Conservation (phyloP, 176 grass and related monocot genomes). For the Stipa capillata region DNA sequence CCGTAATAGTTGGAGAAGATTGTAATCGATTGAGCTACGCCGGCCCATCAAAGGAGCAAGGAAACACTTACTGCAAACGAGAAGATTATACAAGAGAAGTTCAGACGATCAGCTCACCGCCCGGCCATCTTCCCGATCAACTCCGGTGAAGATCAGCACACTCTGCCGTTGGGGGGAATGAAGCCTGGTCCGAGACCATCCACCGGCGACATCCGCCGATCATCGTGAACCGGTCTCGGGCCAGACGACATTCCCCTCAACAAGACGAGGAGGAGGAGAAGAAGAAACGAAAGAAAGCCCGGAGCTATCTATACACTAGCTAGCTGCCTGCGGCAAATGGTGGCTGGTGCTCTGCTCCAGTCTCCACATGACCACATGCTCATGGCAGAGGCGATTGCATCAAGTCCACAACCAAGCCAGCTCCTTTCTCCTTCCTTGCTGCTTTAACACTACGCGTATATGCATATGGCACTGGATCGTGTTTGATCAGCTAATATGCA, state of each 20-base stretch:
- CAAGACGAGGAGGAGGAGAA: too few relatives aligned
- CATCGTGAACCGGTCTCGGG: constrained; percentile 44
- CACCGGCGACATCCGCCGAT: background rate
- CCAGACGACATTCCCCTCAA: constrained; percentile 88
- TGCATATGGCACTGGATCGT: too few relatives aligned
- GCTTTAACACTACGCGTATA: constrained; percentile 28
- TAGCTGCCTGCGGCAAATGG: too few relatives aligned
- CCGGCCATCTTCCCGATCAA: background rate
- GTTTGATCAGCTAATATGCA: too few relatives aligned
- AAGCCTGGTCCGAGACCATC: constrained; percentile 87
- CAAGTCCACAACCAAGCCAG: constrained; percentile 6
- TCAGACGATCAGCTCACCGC: too few relatives aligned
- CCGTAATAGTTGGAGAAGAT: too few relatives aligned
- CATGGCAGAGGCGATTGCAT: background rate
- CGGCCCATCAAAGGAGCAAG: background rate
- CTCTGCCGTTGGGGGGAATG: constrained; percentile 70
- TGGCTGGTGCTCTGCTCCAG: too few relatives aligned
- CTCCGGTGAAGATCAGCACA: background rate
- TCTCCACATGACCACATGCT: too few relatives aligned
- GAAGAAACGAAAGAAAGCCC: too few relatives aligned
- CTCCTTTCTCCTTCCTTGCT: constrained; percentile 15
- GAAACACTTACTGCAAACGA: background rate
- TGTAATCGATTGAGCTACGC: background rate
- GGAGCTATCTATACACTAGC: too few relatives aligned
- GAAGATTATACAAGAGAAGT: background rate